A percentile compares a stretch with the other conserved stretches of the same genome.
Conservation (phyloP, 2,329 filamentous ascomycete species). For the Calycina marina region DNA sequence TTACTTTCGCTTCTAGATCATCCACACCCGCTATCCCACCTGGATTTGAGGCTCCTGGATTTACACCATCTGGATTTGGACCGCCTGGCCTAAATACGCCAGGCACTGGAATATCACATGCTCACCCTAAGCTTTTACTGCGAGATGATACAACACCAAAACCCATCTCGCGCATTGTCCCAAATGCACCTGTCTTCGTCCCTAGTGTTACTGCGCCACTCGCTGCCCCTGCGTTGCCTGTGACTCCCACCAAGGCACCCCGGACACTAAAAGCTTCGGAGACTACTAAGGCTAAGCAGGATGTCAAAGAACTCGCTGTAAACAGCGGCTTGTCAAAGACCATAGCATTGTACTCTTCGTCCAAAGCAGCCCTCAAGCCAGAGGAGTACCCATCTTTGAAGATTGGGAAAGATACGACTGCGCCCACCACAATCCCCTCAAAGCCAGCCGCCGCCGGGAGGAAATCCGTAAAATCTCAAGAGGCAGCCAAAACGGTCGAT, state of each 20-base stretch:
- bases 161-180: slow-evolving; percentile 13
- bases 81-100: slow-evolving; percentile 30
- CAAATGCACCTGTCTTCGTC: slow-evolving; percentile 19
- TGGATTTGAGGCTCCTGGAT: slow-evolving; percentile 21
- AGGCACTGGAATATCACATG: too few relatives aligned
- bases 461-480: slow-evolving; percentile 3
- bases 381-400: slow-evolving; percentile 49
- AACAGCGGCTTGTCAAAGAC: slow-evolving; percentile 34
- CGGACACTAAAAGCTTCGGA: slow-evolving; percentile 1
- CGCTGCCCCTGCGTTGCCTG: slow-evolving; percentile 15
- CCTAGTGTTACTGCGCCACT: slow-evolving; percentile 17
- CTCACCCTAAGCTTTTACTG: slow-evolving; percentile 24
- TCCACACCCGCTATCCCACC: slow-evolving; percentile 31
- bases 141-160: slow-evolving; percentile 16
- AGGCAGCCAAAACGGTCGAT: slow-evolving; percentile 10
- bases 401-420: slow-evolving; percentile 20
- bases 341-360: slow-evolving; percentile 20
- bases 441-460: slow-evolving; percentile 4
- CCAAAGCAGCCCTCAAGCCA: slow-evolving; percentile 31
- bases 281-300: slow-evolving; percentile 26
- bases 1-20: slow-evolving; percentile 16
- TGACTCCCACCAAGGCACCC: slow-evolving; percentile 6
- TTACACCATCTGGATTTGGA: slow-evolving; percentile 15
- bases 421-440: slow-evolving; percentile 4
- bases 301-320: slow-evolving; percentile 30